Evolutionary conservation across 495 filamentous ascomycete species (phyloP).

Genomic region (Xylaria palmicola): DNA sequence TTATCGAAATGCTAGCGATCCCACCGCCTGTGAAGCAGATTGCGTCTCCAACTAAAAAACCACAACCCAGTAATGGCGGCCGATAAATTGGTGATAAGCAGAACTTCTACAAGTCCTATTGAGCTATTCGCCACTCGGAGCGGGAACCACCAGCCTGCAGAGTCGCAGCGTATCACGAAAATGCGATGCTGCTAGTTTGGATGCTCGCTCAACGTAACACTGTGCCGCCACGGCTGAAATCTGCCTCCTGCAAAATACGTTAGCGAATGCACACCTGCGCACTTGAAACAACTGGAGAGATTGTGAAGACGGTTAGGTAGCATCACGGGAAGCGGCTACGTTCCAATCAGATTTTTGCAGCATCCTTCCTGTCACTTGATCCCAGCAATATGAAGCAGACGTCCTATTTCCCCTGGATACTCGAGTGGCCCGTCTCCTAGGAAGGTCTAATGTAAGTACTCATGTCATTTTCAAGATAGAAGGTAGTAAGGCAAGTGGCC

Average conservation of each 20-base stretch:
- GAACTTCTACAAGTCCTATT: background rate
- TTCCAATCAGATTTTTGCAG: conserved; percentile 1
- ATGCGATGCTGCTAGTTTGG: background rate
- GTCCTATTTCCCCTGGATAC: too few relatives aligned
- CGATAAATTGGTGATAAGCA: background rate
- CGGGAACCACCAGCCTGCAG: background rate
- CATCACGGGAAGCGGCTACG: background rate
- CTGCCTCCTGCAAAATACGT: background rate
- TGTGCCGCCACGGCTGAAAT: conserved; percentile 11
- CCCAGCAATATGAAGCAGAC: background rate
- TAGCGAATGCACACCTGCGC: background rate
- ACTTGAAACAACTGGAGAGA: background rate
- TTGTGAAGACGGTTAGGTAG: background rate
- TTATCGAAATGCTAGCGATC: too few relatives aligned
- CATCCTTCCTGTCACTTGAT: background rate
- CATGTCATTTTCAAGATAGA: background rate
- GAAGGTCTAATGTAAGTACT: background rate
- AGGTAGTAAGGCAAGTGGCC: too few relatives aligned
- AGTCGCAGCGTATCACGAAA: conserved; percentile 1
- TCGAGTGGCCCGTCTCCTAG: background rate
- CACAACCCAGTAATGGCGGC: background rate
- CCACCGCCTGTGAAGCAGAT: too few relatives aligned
- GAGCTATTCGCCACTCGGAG: background rate
- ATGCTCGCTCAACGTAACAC: background rate
- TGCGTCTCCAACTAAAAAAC: too few relatives aligned